phyloP scores from a whole-genome alignment of 2,329 filamentous ascomycete genomes.

The Aspergillus sp. region DNA sequence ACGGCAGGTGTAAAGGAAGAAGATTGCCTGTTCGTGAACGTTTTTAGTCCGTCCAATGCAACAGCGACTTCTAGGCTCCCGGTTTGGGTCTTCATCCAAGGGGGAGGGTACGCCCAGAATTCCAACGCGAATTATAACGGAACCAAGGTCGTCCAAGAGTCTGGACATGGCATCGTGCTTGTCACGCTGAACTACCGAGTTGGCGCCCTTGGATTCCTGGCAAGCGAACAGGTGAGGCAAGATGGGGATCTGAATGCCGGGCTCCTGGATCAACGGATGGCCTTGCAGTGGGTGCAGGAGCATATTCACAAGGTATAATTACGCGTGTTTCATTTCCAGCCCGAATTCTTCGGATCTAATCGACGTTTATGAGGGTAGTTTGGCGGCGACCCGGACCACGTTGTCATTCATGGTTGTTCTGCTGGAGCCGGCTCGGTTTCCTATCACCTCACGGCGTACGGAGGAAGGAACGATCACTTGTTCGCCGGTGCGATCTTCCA shows the following conservation, averaged over 20 bases:
- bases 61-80: conserved; percentile 47
- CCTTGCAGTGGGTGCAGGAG: conserved; percentile 59
- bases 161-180: conserved; percentile 59
- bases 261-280: conserved; percentile 60
- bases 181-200: conserved; percentile 64
- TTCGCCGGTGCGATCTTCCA: conserved; percentile 49
- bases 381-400: conserved; percentile 57
- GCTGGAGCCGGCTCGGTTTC: conserved; percentile 59
- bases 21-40: conserved; percentile 29
- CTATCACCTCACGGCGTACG: conserved; percentile 51
- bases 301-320: conserved; percentile 45
- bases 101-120: conserved; percentile 57
- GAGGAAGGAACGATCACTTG: conserved; percentile 45
- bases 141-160: conserved; percentile 55
- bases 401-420: conserved; percentile 60
- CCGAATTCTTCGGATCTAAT: not conserved
- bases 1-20: conserved; percentile 48
- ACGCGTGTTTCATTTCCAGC: no score
- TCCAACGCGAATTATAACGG: conserved; percentile 54
- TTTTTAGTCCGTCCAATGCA: conserved; percentile 23
- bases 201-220: conserved; percentile 61
- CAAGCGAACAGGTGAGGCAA: conserved; percentile 53
- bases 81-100: conserved; percentile 58
- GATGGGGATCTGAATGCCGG: conserved; percentile 62
- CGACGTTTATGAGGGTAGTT: conserved; percentile 42